Conservation (phyloP, 2,329 filamentous ascomycete genomes). For the Colletotrichum gigasporum region DNA sequence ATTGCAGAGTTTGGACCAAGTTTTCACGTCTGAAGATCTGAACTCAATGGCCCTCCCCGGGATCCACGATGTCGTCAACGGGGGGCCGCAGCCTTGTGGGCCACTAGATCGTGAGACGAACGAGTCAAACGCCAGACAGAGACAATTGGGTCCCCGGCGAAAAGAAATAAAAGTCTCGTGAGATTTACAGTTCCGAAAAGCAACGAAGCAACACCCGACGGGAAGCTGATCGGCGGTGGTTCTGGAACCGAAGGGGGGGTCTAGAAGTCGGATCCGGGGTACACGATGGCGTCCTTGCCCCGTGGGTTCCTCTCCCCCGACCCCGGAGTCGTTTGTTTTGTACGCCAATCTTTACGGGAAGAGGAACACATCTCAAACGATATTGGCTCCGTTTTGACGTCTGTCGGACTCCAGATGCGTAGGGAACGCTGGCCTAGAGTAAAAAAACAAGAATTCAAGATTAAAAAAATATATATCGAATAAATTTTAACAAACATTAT, state of each 20-base stretch:
- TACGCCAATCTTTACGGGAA: constrained; percentile 20
- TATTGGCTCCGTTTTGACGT: constrained; percentile 25
- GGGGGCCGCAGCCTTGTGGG: not conserved
- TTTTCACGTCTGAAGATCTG: not conserved
- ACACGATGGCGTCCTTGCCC: constrained; percentile 26
- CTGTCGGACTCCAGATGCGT: constrained; percentile 3
- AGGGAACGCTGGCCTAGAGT: not conserved
- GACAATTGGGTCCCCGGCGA: too few species aligned
- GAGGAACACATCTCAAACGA: constrained; percentile 1
- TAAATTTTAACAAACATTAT: not conserved
- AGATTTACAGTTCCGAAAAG: too few species aligned
- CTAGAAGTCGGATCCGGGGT: constrained; percentile 28
- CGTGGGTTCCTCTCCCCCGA: not conserved
- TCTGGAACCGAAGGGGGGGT: constrained; percentile 11
- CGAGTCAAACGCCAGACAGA: not conserved
- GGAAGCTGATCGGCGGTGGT: constrained; percentile 14
- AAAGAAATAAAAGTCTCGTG: not conserved
- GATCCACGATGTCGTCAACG: constrained; percentile 25
- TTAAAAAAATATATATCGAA: not conserved
- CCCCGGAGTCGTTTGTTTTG: not conserved
- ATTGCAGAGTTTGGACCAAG: constrained; percentile 14
- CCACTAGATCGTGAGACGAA: constrained; percentile 1
- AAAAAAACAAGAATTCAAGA: not conserved
- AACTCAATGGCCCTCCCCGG: constrained; percentile 10
- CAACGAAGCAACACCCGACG: not conserved